phyloP scores from a whole-genome alignment of 1,284 basidiomycete genomes.

The Irpex sp. region DNA sequence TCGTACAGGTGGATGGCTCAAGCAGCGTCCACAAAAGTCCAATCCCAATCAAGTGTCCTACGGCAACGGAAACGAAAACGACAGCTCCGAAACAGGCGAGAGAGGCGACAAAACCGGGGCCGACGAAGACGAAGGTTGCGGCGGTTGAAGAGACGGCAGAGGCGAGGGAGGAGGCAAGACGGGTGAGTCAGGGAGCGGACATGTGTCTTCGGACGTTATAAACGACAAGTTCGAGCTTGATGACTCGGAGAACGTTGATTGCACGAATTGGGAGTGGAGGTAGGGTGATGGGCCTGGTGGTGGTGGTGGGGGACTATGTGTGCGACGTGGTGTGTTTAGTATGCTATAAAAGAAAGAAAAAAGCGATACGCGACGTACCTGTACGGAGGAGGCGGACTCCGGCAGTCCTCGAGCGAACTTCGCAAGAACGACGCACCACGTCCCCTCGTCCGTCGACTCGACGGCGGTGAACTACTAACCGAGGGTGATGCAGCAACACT shows the following conservation, averaged over 20 bases:
- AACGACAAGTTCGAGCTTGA: neutral
- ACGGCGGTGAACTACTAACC: neutral
- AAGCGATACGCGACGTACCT: neutral
- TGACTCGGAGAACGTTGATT: neutral
- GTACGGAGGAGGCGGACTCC: neutral
- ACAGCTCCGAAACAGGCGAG: neutral
- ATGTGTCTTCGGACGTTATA: neutral
- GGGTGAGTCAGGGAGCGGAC: neutral
- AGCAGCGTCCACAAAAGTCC: too few species aligned
- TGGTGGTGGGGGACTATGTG: too few species aligned
- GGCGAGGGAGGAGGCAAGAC: neutral
- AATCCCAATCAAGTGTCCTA: too few species aligned
- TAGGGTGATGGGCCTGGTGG: neutral
- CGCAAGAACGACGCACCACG: neutral
- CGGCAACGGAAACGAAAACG: neutral
- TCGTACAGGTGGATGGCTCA: too few species aligned
- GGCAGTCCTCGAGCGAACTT: neutral
- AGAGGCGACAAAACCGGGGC: slow-evolving; percentile 2
- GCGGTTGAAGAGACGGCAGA: neutral
- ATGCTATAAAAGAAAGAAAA: neutral
- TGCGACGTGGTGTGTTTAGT: neutral
- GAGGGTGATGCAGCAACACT: too few species aligned
- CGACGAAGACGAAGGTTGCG: neutral
- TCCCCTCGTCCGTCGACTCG: neutral
- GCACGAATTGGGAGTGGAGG: neutral